Evolutionary conservation across 805 yeast genomes (phyloP), one percentile per base, ranked within the genome.

Genomic region (Pichia cabralensis): DNA sequence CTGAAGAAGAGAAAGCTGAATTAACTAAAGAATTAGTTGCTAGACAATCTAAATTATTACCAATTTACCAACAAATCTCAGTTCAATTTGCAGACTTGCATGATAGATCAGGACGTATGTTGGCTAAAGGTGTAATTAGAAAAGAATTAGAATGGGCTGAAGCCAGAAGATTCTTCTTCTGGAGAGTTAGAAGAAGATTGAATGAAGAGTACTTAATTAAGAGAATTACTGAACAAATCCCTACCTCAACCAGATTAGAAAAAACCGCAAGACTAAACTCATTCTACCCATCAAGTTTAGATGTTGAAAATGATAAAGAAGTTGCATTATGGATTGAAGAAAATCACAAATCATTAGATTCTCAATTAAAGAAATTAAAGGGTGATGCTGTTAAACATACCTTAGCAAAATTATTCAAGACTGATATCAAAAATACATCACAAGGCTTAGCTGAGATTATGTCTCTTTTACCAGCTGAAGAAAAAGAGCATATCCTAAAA

Each of bases 61-160:
- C 97, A 48, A 73, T 89, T 43, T 94, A 94, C 61, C 76, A 79
- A 43, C 97, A 92, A 65, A 71, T 92, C 38, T 80, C 94, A 30
- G 82, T 89, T 35, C 97, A 92, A 64, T 92, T 88, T 64, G 98
- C 97, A 31, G 99, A 92, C 60, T 71, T 92, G 56, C 99, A 92
- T 56, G 99, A 92, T 60, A 77, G 96, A 65, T 79, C 96, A 11
- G 95, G 92, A 24, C 89, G 98, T 64, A 92, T 92, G 97, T 61
- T 81, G 62, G 94, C 94, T 36, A 94, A 92, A 72, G 94, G 89
- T 39, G 81, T 80, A 39, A 85, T 92, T 50, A 72, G 80, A 48
- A 80, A 81, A 56, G 92, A 85, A 49, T 63, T 92, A 35, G 76
- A 80, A 51, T 88, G 96, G 96, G 59, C 61, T 30, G 70, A 86